Evolutionary conservation across 108 stramenopile genomes (phyloP), one percentile per base, ranked within the genome.

Genomic region (Conticribra weissflogii): DNA sequence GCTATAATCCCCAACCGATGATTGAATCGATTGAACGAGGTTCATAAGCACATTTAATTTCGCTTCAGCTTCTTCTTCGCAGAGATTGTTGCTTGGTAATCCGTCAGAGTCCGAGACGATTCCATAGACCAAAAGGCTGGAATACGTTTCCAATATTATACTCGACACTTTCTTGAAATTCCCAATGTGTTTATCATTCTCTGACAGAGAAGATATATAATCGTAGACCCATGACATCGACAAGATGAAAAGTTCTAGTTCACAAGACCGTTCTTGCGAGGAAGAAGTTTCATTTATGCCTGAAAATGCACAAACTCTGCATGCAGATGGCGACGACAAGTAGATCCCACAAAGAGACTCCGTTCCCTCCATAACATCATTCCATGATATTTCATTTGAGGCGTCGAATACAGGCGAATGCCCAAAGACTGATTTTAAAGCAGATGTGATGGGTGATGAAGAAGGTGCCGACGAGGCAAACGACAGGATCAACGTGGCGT

Each of bases 321-420:
- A 71, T 32, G 65, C 65, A 55, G 30, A 67, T 28, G 24, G 31
- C n/a, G 78, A 76, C 28, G 76, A 71, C 23, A 77, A 25, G 47
- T 81, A 81, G 2, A 81, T 71, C 5, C 79, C 79, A 49, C 79
- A 81, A 16, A 81, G 47, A 24, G 79, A 71, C 41, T 72, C 55
- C 0, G 75, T 66, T 18, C 67, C 78, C 34, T 71, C 64, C 2
- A 72, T 49, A 18, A 79, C 54, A 54, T 79, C 78, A 19, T 78
- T 32, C 36, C 23, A 52, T 16, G 76, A 65, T 41, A 23, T n/a
- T n/a, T n/a, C 58, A 18, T 3, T 32, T 36, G 44, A 2, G 24
- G 31, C 18, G 34, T 12, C 19, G 17, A 41, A 5, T 41, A 41
- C 12, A 9, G 36, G 12, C 12, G 29, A 29, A 55, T 54, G 17